Evolutionary conservation across 2,329 filamentous ascomycete species (phyloP).

Genomic region (Aureobasidium sp.): DNA sequence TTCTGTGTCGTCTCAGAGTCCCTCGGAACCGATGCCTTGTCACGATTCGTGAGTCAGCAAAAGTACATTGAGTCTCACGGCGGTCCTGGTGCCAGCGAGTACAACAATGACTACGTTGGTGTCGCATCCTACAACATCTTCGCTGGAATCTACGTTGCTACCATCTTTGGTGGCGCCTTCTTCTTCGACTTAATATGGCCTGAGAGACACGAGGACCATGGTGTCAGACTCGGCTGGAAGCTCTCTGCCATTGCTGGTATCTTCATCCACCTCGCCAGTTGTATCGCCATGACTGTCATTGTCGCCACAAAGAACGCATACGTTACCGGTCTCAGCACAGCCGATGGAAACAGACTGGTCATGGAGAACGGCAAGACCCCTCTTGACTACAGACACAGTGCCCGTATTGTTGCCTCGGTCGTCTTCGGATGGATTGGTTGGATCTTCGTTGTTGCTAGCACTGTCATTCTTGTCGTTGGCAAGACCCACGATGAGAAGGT

Average conservation of each 20-base stretch:
- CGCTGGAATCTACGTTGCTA: conserved; percentile 48
- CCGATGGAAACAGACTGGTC: conserved; percentile 23
- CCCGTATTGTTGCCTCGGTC: conserved; percentile 42
- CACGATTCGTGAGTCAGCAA: conserved; percentile 51
- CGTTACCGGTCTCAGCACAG: conserved; percentile 34
- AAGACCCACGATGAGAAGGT: conserved; percentile 31
- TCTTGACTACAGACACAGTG: conserved; percentile 42
- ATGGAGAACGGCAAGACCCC: conserved; percentile 28
- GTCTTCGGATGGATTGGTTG: conserved; percentile 48
- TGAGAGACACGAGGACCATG: conserved; percentile 41
- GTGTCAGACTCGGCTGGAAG: conserved; percentile 48
- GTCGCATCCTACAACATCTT: conserved; percentile 52
- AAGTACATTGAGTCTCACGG: conserved; percentile 35
- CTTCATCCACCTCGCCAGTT: conserved; percentile 39
- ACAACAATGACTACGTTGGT: conserved; percentile 50
- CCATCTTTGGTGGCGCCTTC: conserved; percentile 51
- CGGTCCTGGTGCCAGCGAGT: conserved; percentile 30
- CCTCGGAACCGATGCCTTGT: conserved; percentile 47
- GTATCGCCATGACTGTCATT: conserved; percentile 45
- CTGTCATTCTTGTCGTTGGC: conserved; percentile 32
- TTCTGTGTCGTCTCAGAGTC: conserved; percentile 49
- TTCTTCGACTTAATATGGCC: conserved; percentile 58
- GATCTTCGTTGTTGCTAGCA: conserved; percentile 27
- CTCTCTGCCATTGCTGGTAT: conserved; percentile 43
- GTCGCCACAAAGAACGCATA: conserved; percentile 39